Conservation (phyloP, 1,139 yeast genomes). For the Candida sp. region DNA sequence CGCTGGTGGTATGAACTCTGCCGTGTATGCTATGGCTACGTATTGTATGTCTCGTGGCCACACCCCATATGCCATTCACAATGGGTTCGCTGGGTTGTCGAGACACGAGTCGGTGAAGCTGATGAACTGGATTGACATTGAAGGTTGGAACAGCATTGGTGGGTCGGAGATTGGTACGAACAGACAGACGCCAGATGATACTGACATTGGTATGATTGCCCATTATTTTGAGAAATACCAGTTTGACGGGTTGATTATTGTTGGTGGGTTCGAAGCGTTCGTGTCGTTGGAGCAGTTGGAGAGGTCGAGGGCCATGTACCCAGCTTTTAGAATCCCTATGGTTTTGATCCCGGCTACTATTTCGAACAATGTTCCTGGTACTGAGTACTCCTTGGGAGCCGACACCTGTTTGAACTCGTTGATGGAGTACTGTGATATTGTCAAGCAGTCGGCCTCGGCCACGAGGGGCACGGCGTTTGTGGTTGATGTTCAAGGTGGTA, state of each 20-base stretch:
- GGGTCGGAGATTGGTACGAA: constrained; percentile 88
- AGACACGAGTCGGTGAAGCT: constrained; percentile 71
- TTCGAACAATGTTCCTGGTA: constrained; percentile 85
- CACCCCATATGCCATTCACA: constrained; percentile 71
- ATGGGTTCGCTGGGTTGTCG: constrained; percentile 80
- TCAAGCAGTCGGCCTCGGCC: constrained; percentile 80
- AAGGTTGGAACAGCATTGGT: constrained; percentile 76
- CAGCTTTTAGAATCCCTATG: constrained; percentile 79
- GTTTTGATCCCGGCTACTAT: constrained; percentile 83
- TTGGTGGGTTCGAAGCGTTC: constrained; percentile 86
- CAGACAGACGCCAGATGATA: constrained; percentile 67
- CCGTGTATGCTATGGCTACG: constrained; percentile 75
- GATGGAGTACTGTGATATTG: constrained; percentile 78
- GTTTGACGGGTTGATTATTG: constrained; percentile 73
- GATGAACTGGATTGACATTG: constrained; percentile 70
- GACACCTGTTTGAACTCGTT: constrained; percentile 81
- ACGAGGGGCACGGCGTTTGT: constrained; percentile 80
- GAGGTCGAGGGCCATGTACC: constrained; percentile 64
- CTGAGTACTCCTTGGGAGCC: constrained; percentile 78
- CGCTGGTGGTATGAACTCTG: constrained; percentile 81
- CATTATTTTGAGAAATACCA: constrained; percentile 74
- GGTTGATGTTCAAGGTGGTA: constrained; percentile 88
- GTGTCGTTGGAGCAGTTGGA: constrained; percentile 70
- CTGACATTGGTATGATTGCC: constrained; percentile 76
- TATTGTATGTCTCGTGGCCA: constrained; percentile 81